Evolutionary conservation across 2,329 filamentous ascomycete genomes (phyloP).

Genomic region (Cytospora paraplurivora): DNA sequence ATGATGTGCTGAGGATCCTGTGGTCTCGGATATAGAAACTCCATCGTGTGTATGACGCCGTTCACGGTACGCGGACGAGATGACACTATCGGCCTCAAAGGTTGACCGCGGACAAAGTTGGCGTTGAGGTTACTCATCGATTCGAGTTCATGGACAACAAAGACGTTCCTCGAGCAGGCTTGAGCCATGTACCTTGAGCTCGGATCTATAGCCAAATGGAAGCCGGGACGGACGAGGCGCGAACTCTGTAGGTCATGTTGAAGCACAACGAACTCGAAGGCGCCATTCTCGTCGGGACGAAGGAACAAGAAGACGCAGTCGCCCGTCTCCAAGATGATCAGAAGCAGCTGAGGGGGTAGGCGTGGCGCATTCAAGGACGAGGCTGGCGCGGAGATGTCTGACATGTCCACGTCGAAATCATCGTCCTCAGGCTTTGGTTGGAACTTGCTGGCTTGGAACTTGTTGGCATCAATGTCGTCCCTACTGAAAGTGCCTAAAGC

Average conservation of each 20-base stretch:
- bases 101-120: conserved; percentile 49
- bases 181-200: conserved; percentile 70
- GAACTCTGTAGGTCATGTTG: conserved; percentile 37
- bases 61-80: conserved; percentile 52
- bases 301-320: conserved; percentile 79
- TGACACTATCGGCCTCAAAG: conserved; percentile 60
- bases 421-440: conserved; percentile 41
- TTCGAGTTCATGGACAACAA: conserved; percentile 73
- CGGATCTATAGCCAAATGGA: conserved; percentile 75
- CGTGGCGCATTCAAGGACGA: conserved; percentile 29
- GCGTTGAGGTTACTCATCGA: conserved; percentile 52
- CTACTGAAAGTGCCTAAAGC: conserved; percentile 62
- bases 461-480: conserved; percentile 37
- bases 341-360: conserved; percentile 77
- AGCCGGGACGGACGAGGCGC: conserved; percentile 61
- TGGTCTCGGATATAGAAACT: conserved; percentile 75
- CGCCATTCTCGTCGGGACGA: conserved; percentile 45
- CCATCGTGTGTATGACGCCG: conserved; percentile 81
- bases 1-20: conserved; percentile 72
- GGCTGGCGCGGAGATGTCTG: conserved; percentile 18
- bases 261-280: conserved; percentile 59
- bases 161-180: conserved; percentile 67
- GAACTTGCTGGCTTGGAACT: conserved; percentile 21
- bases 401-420: conserved; percentile 43
- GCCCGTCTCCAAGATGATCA: conserved; percentile 73